Evolutionary conservation across 169 alveolate species (phyloP).

Genomic region (Eimeria necatrix): DNA sequence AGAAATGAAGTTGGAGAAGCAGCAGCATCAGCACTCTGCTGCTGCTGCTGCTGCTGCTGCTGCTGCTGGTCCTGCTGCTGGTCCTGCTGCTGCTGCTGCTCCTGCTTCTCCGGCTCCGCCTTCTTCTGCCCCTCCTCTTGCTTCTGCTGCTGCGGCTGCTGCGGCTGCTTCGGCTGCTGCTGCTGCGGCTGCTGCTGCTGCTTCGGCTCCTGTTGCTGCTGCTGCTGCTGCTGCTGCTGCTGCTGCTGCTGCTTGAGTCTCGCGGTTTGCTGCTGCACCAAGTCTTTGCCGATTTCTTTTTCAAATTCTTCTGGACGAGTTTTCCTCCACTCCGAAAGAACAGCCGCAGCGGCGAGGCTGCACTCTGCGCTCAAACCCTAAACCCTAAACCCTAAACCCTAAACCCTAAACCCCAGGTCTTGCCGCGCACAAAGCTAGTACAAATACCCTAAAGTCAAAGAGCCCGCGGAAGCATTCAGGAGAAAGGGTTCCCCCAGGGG

Average conservation of each 20-base stretch:
- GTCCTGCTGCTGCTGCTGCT: not conserved
- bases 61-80: not conserved
- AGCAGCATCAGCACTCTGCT: no score
- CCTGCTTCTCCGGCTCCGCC: not conserved
- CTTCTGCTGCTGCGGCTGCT: not conserved
- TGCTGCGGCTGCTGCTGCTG: not conserved
- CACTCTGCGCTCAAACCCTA: not conserved
- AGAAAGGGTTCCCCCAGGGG: no score
- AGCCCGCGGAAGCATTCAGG: no score
- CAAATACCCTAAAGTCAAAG: no score
- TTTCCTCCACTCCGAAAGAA: not conserved
- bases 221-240: not conserved
- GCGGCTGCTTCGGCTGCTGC: no score
- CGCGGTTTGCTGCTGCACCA: not conserved
- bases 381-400: not conserved
- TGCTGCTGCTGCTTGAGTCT: not conserved
- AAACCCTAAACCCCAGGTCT: no score
- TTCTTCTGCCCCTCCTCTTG: not conserved
- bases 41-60: no score
- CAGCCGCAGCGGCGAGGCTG: not conserved
- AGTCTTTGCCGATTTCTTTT: not conserved
- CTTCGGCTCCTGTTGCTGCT: not conserved
- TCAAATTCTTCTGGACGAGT: not conserved
- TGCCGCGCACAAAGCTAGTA: no score
- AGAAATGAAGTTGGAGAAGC: no score